A percentile compares a stretch with the other conserved stretches of the same genome.
phyloP scores from a whole-genome alignment of 2,329 filamentous ascomycete species.

The Cladophialophora psammophila region DNA sequence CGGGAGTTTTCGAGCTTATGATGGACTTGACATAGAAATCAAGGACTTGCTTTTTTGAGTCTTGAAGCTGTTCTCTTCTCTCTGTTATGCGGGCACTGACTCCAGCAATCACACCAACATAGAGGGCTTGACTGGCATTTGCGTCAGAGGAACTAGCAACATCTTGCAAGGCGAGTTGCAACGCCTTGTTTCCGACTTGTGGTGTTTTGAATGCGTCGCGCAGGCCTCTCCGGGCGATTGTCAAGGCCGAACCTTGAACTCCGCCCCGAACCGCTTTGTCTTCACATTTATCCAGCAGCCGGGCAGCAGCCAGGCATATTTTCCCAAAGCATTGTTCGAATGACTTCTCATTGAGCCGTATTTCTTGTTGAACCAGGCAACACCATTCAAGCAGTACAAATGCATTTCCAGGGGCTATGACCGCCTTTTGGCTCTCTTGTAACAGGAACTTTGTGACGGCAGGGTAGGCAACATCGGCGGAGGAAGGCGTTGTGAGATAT shows the following conservation, averaged over 20 bases:
- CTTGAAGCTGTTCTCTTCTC: slow-evolving; percentile 68
- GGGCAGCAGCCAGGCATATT: slow-evolving; percentile 72
- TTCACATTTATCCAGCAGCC: slow-evolving; percentile 79
- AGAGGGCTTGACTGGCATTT: slow-evolving; percentile 73
- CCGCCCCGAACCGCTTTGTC: slow-evolving; percentile 68
- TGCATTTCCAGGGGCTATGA: slow-evolving; percentile 78
- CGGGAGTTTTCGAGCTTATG: slow-evolving; percentile 74
- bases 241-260: slow-evolving; percentile 75
- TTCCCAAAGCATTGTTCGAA: slow-evolving; percentile 64
- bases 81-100: slow-evolving; percentile 77
- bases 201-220: slow-evolving; percentile 72
- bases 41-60: slow-evolving; percentile 75
- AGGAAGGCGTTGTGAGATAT: slow-evolving; percentile 66
- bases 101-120: slow-evolving; percentile 86
- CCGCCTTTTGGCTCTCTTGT: slow-evolving; percentile 75
- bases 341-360: slow-evolving; percentile 65
- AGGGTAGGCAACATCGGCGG: slow-evolving; percentile 48
- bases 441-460: slow-evolving; percentile 70
- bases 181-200: slow-evolving; percentile 64
- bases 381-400: slow-evolving; percentile 94
- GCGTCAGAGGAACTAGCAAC: slow-evolving; percentile 73
- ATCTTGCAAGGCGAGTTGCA: slow-evolving; percentile 68
- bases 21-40: slow-evolving; percentile 87
- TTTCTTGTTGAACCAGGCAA: slow-evolving; percentile 76
- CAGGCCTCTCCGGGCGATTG: slow-evolving; percentile 79